Percentiles rank a stretch among this genome's conserved stretches.
phyloP scores from a whole-genome alignment of 2,329 filamentous ascomycete species.

The Alternaria angustiovoidea region DNA sequence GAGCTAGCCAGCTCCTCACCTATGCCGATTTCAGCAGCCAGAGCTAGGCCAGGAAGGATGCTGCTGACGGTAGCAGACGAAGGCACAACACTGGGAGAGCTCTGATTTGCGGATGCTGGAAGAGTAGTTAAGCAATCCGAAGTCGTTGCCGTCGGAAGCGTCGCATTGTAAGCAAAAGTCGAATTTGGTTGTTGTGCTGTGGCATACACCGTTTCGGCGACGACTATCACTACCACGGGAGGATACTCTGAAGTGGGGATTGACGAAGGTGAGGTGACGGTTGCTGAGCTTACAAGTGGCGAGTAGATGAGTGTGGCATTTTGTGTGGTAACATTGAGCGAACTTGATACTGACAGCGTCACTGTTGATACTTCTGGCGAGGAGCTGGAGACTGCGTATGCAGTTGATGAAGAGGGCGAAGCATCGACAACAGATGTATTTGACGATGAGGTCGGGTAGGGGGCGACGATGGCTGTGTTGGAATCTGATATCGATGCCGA shows the following conservation, averaged over 20 bases:
- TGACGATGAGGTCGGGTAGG: conserved; percentile 5
- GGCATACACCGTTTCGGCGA: conserved; percentile 6
- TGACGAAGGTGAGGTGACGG: background rate
- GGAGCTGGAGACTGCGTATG: background rate
- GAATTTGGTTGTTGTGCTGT: conserved; percentile 3
- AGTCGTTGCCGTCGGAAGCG: background rate
- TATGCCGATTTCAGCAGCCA: background rate
- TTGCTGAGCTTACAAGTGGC: conserved; percentile 7
- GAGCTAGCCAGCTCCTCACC: conserved; percentile 2
- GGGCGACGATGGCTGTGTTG: background rate
- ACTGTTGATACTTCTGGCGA: background rate
- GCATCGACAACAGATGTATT: conserved; percentile 1
- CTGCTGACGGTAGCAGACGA: background rate
- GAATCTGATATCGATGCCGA: conserved; percentile 10
- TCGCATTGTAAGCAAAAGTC: background rate
- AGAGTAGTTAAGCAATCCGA: background rate
- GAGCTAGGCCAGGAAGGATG: background rate
- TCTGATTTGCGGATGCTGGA: background rate
- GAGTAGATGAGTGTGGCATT: conserved; percentile 10
- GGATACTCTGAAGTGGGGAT: conserved; percentile 5
- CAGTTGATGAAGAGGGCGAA: conserved; percentile 1
- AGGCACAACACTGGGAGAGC: background rate
- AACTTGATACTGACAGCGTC: background rate
- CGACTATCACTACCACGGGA: conserved; percentile 2
- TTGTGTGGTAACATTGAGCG: background rate